Conservation (phyloP, 169 alveolate species). For the Cryptosporidium viatorum region DNA sequence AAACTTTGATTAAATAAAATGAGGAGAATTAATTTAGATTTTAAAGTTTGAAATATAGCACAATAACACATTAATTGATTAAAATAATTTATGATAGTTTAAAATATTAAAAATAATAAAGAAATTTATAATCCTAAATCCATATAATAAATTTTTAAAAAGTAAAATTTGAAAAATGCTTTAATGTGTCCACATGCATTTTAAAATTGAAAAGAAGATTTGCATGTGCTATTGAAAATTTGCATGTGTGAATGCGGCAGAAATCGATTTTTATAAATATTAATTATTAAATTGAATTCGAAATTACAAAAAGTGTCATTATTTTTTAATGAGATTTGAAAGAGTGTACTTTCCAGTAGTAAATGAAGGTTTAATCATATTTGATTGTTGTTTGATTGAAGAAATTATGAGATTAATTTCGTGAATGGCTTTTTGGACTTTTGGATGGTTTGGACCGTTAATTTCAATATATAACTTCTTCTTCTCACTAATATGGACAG, state of each 20-base stretch:
- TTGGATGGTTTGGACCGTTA: slow-evolving; percentile 67
- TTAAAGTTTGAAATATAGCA: no score
- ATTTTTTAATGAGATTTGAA: slow-evolving; percentile 43
- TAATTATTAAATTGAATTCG: neutral
- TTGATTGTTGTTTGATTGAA: slow-evolving; percentile 31
- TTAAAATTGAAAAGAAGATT: no score
- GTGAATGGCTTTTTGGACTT: slow-evolving; percentile 71
- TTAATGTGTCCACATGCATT: slow-evolving; percentile 7
- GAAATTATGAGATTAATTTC: slow-evolving; percentile 42
- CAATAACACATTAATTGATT: neutral
- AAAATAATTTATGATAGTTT: neutral
- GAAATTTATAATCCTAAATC: neutral
- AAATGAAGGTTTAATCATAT: neutral
- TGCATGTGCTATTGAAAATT: no score
- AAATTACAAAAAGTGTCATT: neutral
- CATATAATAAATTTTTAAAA: neutral
- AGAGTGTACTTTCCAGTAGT: slow-evolving; percentile 65
- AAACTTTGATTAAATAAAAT: no score
- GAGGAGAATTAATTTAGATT: neutral
- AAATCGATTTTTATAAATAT: neutral
- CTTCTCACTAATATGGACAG: slow-evolving; percentile 51
- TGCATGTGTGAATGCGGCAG: neutral
- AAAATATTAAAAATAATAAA: neutral
- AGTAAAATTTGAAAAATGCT: neutral
- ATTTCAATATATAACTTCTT: slow-evolving; percentile 66